A percentile compares a stretch with the other conserved stretches of the same genome.
These are phyloP conservation scores for Wickerhamiella spandovensis DNA, from an alignment of 805 yeast species.

Conservation along the genomic window DNA sequence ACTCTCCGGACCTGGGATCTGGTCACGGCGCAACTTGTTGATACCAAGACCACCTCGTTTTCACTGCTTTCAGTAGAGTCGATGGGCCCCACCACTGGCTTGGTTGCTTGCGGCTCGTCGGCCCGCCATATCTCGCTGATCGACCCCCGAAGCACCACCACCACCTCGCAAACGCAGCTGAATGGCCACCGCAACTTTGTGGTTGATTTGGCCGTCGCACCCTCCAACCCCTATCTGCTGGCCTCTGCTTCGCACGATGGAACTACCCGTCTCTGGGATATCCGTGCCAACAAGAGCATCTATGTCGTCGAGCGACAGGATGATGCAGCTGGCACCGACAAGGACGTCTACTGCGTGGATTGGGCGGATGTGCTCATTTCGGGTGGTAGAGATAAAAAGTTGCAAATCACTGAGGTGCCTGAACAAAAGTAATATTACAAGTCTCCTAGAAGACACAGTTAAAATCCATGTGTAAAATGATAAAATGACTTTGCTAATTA, in stretches of 20 bases:
- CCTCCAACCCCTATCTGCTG: constrained; percentile 68
- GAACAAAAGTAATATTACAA: constrained; percentile 6
- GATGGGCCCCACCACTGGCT: constrained; percentile 44
- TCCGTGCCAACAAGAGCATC: constrained; percentile 70
- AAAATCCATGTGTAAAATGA: no score
- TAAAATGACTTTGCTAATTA: not conserved
- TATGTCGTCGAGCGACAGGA: constrained; percentile 67
- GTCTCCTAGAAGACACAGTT: not conserved
- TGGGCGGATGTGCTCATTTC: constrained; percentile 82
- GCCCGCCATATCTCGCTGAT: constrained; percentile 94
- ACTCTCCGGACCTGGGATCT: constrained; percentile 94
- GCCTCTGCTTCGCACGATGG: constrained; percentile 95
- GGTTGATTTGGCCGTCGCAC: constrained; percentile 58
- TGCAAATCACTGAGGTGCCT: constrained; percentile 57
- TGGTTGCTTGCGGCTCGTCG: constrained; percentile 87
- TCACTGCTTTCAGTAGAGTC: constrained; percentile 66
- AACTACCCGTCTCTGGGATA: constrained; percentile 89
- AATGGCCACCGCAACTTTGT: constrained; percentile 89
- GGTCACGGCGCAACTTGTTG: constrained; percentile 72
- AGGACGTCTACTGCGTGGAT: constrained; percentile 72
- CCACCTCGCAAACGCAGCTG: constrained; percentile 53
- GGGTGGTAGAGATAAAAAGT: constrained; percentile 88
- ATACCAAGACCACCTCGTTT: constrained; percentile 75
- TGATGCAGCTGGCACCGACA: constrained; percentile 22
- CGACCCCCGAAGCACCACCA: constrained; percentile 67